Base-by-base conservation (phyloP, 257 asterid genomes). In the Henckelia pumila region DNA sequence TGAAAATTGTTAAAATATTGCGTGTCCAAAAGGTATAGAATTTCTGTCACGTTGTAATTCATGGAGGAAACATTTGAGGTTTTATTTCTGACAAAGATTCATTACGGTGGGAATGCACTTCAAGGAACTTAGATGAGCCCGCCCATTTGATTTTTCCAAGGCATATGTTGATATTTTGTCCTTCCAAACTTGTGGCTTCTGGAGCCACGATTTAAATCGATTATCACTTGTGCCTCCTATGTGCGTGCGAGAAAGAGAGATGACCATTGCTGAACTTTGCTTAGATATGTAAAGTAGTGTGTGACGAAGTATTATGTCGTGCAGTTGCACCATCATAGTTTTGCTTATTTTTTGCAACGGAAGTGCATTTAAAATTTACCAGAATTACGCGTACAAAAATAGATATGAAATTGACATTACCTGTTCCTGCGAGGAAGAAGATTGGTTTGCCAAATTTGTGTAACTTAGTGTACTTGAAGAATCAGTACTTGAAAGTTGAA, bases 151-250 rank as follows among this genome's bases (percentile, higher is more conserved):
- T 49, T 61, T 47, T 20, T 47, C 67, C 9, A 64, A 47, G 17
- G 50, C n/a, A 9, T 72, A 49, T 29, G 52, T 40, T 40, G 19
- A 14, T 40, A 40, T 13, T 40, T 3, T 13, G 52, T 10, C 4
- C 19, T 14, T 40, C 14, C 52, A 40, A 11, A 40, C n/a, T 40
- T 14, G 19, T 40, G 50, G n/a, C 50, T 40, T n/a, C 14, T 1
- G 30, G 67, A 47, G 61, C 59, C 58, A 29, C 24, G 58, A 49
- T 66, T 73, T 26, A 19, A 66, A 47, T 53, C 64, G 17, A 37
- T 17, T 11, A 14, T 40, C n/a, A 14, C 50, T 14, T 40, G 50
- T 35, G n/a, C n/a, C 14, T 7, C 11, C 52, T 40, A 14, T 40
- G 52, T 14, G 52, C 2, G 52, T 37, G 22, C 8, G 28, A 22